Evolutionary conservation across 805 yeast species (phyloP).

Genomic region (Nakazawaea wickerhamii): DNA sequence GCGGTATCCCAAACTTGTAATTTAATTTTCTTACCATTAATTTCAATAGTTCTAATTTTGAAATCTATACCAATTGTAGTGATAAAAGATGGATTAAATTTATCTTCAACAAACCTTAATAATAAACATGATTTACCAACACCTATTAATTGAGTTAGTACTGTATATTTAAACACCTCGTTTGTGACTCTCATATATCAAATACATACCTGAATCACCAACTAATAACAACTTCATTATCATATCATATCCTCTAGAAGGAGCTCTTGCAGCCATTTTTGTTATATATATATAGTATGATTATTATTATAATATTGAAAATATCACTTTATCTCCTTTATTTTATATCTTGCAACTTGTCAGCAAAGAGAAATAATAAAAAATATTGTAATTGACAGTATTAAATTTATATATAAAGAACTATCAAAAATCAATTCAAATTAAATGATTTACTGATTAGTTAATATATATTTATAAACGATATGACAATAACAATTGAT

Average conservation of each 20-base stretch:
- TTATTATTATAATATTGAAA: not conserved
- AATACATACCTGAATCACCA: slow-evolving; percentile 68
- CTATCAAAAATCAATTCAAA: no score
- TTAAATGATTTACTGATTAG: no score
- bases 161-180: not conserved
- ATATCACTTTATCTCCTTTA: no score
- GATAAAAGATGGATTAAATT: slow-evolving; percentile 93
- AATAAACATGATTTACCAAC: slow-evolving; percentile 88
- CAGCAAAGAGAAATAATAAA: no score
- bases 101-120: slow-evolving; percentile 91
- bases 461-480: no score
- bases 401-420: no score
- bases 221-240: slow-evolving; percentile 88
- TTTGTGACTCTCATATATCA: not conserved
- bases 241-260: slow-evolving; percentile 76
- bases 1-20: slow-evolving; percentile 97
- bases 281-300: not conserved
- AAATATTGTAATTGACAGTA: no score
- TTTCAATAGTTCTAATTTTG: slow-evolving; percentile 92
- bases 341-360: no score
- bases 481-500: not conserved
- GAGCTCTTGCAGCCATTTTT: slow-evolving; percentile 53
- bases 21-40: slow-evolving; percentile 89
- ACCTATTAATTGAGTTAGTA: slow-evolving; percentile 24
- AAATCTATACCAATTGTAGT: slow-evolving; percentile 98